Percentiles rank a stretch among this genome's conserved stretches.
These are phyloP conservation scores for Penicillium capsulatum DNA, from an alignment of 2,329 filamentous ascomycete species.

Conservation along the genomic window DNA sequence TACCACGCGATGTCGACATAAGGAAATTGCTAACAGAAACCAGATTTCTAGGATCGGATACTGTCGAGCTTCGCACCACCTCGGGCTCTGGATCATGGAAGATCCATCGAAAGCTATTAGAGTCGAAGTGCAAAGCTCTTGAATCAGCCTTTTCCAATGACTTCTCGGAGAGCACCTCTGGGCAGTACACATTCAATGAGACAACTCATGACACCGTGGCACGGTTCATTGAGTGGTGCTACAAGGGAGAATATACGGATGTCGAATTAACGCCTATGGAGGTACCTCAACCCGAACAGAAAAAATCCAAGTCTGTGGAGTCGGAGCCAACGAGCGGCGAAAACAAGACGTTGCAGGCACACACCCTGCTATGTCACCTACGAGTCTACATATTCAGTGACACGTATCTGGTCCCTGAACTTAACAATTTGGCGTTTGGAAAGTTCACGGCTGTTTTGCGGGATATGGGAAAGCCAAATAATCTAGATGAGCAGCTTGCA, in stretches of 20 bases:
- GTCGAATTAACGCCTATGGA: not conserved
- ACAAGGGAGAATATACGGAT: constrained; percentile 6
- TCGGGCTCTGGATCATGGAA: constrained; percentile 17
- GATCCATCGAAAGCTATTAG: constrained; percentile 7
- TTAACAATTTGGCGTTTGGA: constrained; percentile 6
- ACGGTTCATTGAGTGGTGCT: constrained; percentile 10
- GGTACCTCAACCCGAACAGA: not conserved
- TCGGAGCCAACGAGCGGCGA: not conserved
- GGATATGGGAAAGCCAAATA: constrained; percentile 4
- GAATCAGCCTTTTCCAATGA: not conserved
- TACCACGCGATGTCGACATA: too few relatives aligned
- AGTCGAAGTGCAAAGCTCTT: constrained; percentile 3
- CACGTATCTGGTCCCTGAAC: constrained; percentile 2
- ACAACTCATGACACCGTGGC: constrained; percentile 5
- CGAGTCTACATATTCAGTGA: constrained; percentile 9
- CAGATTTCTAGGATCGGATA: constrained; percentile 3
- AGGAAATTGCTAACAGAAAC: too few relatives aligned
- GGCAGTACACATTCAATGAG: constrained; percentile 1
- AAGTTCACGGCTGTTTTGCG: constrained; percentile 4
- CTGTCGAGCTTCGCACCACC: constrained; percentile 2
- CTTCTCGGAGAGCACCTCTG: not conserved
- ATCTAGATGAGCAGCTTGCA: constrained; percentile 4
- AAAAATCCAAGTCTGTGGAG: too few relatives aligned
- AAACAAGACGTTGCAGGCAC: constrained; percentile 1
- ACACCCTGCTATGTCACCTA: constrained; percentile 6